Evolutionary conservation across 176 grass and related monocot genomes (phyloP), one percentile per base, ranked within the genome.

Genomic region (Pontederia paniculata): DNA sequence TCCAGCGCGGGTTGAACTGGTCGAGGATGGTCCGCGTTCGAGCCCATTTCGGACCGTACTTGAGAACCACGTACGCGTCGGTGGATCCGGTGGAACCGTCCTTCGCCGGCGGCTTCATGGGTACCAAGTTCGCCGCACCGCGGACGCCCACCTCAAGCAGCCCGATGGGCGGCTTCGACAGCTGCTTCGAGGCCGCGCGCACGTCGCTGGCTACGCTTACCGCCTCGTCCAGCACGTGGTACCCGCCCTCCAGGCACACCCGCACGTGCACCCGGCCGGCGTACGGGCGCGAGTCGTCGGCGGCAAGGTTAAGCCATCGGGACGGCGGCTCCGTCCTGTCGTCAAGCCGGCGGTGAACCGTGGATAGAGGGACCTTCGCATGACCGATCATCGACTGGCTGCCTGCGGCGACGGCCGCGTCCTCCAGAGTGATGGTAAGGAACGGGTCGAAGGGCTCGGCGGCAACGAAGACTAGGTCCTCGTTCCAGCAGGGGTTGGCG

Each of bases 191-290:
- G 13, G 93, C 93, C 14, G 93, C 86, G 58, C 93, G 83, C 2
- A 98, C 93, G 66, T 98, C 93, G 80, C 93, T 98, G 0, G 93
- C 80, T 25, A 91, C 93, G 56, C 91, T 79, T 14, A 78, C 86
- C 18, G 93, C 93, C 79, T 98, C 93, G 65, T 98, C 93, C 42
- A 98, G 83, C 64, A 98, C 93, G 73, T 98, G 93, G 72, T 98
- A 98, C 16, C 93, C 93, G 56, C 93, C 93, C 78, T 98, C 93
- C 10, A 98, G 76, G 77, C 93, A 98, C 9, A 91, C 83, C 16
- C 74, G 76, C 16, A 98, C 93, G 71, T 98, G 93, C 62, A 98
- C 65, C 8, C 93, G 75, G 5, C 93, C 93, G n/a, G 87, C 83
- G 62, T 98, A 98, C 5, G 86, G 83, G 18, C 80, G 82, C 16